Evolutionary conservation across 805 yeast species (phyloP).

Genomic region (Starmerella geochares): DNA sequence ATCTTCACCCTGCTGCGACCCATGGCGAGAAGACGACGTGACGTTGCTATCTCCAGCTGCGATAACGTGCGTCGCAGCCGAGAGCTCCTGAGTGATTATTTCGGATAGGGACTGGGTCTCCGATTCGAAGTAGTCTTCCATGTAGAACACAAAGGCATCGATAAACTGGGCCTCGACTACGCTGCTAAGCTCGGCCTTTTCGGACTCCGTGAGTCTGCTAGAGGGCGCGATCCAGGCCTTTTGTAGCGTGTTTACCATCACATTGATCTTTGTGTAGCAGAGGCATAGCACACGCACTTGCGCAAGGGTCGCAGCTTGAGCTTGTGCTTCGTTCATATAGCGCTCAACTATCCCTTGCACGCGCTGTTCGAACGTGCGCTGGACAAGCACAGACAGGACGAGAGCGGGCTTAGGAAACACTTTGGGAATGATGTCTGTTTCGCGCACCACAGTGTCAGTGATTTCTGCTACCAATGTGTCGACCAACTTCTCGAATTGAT

Average conservation of each 20-base stretch:
- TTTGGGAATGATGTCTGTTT: conserved; percentile 59
- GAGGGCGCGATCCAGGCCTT: conserved; percentile 38
- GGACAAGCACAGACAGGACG: conserved; percentile 61
- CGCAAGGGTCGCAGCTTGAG: conserved; percentile 49
- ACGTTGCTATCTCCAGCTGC: not conserved
- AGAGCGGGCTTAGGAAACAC: conserved; percentile 61
- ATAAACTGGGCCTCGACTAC: conserved; percentile 59
- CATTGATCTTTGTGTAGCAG: conserved; percentile 48
- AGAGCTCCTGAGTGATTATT: conserved; percentile 26
- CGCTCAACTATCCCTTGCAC: conserved; percentile 39
- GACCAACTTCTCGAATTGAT: conserved; percentile 44
- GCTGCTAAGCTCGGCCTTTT: conserved; percentile 35
- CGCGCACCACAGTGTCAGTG: conserved; percentile 52
- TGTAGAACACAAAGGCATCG: conserved; percentile 63
- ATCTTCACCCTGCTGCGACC: conserved; percentile 23
- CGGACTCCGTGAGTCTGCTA: conserved; percentile 27
- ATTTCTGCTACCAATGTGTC: conserved; percentile 46
- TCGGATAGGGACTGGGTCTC: conserved; percentile 35
- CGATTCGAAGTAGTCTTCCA: conserved; percentile 58
- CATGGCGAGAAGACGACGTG: not conserved
- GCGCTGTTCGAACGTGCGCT: conserved; percentile 67
- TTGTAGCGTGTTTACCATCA: conserved; percentile 55
- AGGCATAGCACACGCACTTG: conserved; percentile 58
- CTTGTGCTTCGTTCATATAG: conserved; percentile 51
- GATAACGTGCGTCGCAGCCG: not conserved